Evolutionary conservation across 1,284 basidiomycete genomes (phyloP), one percentile per base, ranked within the genome.

Genomic region (Bondarzewia mesenterica): DNA sequence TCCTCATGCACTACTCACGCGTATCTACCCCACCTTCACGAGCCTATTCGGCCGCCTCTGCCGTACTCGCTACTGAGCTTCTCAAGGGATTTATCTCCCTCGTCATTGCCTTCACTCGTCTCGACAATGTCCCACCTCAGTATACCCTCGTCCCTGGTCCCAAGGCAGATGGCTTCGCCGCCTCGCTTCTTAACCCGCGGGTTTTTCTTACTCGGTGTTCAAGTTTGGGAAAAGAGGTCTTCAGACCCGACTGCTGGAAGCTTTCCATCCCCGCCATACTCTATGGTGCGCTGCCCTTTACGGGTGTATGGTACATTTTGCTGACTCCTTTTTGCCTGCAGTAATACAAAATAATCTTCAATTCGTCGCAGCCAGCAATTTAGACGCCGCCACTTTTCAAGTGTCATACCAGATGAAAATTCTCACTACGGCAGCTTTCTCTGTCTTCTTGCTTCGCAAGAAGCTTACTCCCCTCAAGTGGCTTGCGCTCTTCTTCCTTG

Each of bases 321-420:
- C 50, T 50, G 36, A 50, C 41, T 53, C 23, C 10, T 32, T 22
- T 47, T 35, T 21, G 46, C 38, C 52, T 22, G 15, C 47, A 73
- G 92, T 95, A 56, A 77, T 95, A 45, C 93, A 97, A 67, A 96
- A 97, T 70, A 89, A 91, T 57, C 79, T 97, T 20, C 94, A 96
- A 66, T 97, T 93, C 66, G 88, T 95, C 49, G 94, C 94, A 22
- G 88, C 92, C 29, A 80, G 82, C 47, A 93, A 96, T 68, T 77
- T 96, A 48, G 89, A 91, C 51, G 91, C 91, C 41, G 90, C 93
- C 10, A 91, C 91, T 4, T 96, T 95, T 70, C 89, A 91, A 60
- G 89, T 93, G 54, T 87, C 85, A 23, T 93, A 93, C 66, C 90
- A 93, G 68, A 92, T 93, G 89, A 93, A 95, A 71, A 95, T 96